Base-by-base conservation (phyloP, 2,329 filamentous ascomycete genomes). In the Aspergillus thermomutatus region DNA sequence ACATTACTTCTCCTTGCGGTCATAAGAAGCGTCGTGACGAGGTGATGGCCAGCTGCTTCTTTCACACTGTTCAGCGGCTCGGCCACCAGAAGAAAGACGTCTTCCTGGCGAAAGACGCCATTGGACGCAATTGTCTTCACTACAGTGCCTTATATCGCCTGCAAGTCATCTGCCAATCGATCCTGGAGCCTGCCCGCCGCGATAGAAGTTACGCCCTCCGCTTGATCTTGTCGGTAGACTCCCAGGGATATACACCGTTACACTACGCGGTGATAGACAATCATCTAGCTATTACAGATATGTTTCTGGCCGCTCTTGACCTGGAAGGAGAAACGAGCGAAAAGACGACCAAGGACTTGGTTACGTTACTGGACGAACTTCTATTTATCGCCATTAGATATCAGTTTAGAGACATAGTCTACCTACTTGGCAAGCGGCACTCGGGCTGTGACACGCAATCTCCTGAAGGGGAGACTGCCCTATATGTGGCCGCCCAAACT, bases 261-360 rank as follows among this genome's bases (percentile, higher is more conserved):
- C 53, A 56, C 40, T 60, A 59, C 21, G 58, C 58, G 5, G 51
- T 56, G 0, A 54, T 58, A 2, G 47, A 60, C 10, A 59, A 59
- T 10, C 48, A 56, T 34, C 23, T 49, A 11, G 21, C 26, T 7
- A 50, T 56, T 28, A 27, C 19, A 23, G 40, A 56, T 14, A 21
- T 23, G 3, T 60, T 37, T n/a, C 25, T 52, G n/a, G 25, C 53
- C 10, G 31, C 27, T 17, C 49, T 54, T 14, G 19, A 49, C 9
- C 31, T 50, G 19, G 47, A 46, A 25, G 27, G 21, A 17, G 10
- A 26, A 34, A 19, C 23, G 3, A 34, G 37, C 23, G 37, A 17
- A 1, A 26, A 50, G 5, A 23, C 31, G 23, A 17, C 26, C 9
- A 31, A 21, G 6, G 3, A 27, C 43, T n/a, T 40, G 34, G 34